Evolutionary conservation across 495 filamentous ascomycete species (phyloP).

Genomic region (Daldinia loculata): DNA sequence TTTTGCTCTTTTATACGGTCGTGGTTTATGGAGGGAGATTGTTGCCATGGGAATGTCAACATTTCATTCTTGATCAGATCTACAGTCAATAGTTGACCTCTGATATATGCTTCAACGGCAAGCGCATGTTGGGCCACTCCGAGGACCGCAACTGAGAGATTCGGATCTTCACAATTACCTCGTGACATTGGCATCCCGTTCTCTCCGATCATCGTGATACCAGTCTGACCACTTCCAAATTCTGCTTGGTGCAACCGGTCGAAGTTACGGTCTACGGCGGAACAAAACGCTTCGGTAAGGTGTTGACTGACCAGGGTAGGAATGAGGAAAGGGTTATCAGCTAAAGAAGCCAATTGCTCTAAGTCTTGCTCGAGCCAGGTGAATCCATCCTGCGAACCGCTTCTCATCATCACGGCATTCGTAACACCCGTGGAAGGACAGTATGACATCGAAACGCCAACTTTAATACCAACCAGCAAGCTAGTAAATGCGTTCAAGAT

Average conservation of each 20-base stretch:
- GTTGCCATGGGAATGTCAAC: slow-evolving; percentile 18
- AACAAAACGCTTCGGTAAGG: slow-evolving; percentile 18
- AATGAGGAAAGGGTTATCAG: slow-evolving; percentile 24
- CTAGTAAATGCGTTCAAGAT: slow-evolving; percentile 20
- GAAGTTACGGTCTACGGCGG: slow-evolving; percentile 9
- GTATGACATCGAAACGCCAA: slow-evolving; percentile 17
- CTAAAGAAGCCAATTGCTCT: slow-evolving; percentile 2
- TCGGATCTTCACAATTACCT: slow-evolving; percentile 22
- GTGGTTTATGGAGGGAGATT: neutral
- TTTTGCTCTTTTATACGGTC: slow-evolving; percentile 14
- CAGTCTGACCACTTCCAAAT: slow-evolving; percentile 23
- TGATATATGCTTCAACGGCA: slow-evolving; percentile 19
- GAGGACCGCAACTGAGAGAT: slow-evolving; percentile 12
- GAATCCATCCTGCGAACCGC: slow-evolving; percentile 9
- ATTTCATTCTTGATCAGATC: slow-evolving; percentile 13
- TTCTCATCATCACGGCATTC: slow-evolving; percentile 11
- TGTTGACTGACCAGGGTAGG: slow-evolving; percentile 16
- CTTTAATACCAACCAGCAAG: slow-evolving; percentile 14
- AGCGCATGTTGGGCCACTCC: slow-evolving; percentile 16
- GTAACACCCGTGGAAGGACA: slow-evolving; percentile 12
- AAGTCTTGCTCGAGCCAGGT: slow-evolving; percentile 18
- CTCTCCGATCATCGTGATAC: slow-evolving; percentile 20
- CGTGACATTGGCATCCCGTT: slow-evolving; percentile 21
- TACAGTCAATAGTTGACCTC: slow-evolving; percentile 12
- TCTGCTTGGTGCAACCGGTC: slow-evolving; percentile 19